Evolutionary conservation across 805 yeast genomes (phyloP).

Genomic region (Suhomyces faveliae): DNA sequence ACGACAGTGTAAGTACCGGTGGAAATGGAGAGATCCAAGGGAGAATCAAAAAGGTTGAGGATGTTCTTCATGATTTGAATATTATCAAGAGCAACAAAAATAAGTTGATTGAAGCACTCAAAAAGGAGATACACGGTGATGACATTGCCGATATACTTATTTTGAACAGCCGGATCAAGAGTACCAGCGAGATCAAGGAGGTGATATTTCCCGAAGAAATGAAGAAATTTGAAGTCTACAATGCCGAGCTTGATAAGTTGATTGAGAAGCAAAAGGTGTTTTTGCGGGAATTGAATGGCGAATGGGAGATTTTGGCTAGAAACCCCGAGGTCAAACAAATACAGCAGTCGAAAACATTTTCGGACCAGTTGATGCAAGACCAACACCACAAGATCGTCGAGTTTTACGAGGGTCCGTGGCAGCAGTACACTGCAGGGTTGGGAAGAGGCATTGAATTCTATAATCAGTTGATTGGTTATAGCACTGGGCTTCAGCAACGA

Average conservation of each 20-base stretch:
- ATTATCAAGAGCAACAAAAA: conserved; percentile 63
- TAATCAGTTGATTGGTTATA: conserved; percentile 41
- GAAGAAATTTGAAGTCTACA: conserved; percentile 69
- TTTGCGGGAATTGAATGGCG: conserved; percentile 29
- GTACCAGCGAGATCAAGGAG: conserved; percentile 55
- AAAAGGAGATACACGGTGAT: conserved; percentile 69
- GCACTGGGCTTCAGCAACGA: not conserved
- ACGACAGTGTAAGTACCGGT: conserved; percentile 38
- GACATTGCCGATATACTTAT: conserved; percentile 79
- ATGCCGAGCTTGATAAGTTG: conserved; percentile 63
- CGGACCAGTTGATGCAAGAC: conserved; percentile 29
- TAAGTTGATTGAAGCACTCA: conserved; percentile 61
- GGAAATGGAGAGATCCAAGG: conserved; percentile 26
- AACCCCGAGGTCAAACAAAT: conserved; percentile 37
- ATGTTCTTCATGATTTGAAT: conserved; percentile 58
- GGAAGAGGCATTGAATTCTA: conserved; percentile 66
- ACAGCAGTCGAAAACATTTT: conserved; percentile 44
- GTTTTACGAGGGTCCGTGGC: conserved; percentile 56
- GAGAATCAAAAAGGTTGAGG: conserved; percentile 51
- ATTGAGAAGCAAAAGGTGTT: conserved; percentile 61
- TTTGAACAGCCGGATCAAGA: conserved; percentile 54
- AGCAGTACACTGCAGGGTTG: conserved; percentile 55
- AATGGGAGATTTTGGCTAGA: conserved; percentile 29
- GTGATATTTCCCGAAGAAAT: conserved; percentile 66
- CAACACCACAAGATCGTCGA: conserved; percentile 37